These are phyloP conservation scores for Vigna nakashimae DNA, from an alignment of 306 rosid genomes.

Conservation along the genomic window DNA sequence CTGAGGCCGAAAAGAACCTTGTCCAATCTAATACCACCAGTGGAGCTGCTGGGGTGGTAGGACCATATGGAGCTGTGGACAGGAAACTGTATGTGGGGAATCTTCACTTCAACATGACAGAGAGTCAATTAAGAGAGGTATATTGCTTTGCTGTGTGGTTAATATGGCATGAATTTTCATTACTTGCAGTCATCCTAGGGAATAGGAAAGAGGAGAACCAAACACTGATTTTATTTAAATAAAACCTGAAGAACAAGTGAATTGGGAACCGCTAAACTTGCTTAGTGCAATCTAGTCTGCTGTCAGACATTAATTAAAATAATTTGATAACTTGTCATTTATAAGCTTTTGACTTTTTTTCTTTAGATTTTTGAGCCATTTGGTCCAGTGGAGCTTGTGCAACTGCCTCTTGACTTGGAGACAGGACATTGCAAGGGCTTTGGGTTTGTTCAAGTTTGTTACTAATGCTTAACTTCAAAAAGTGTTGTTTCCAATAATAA, in stretches of 20 bases:
- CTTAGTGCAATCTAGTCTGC: slow-evolving; percentile 12
- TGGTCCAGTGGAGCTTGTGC: slow-evolving; percentile 97
- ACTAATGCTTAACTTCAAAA: slow-evolving; percentile 13
- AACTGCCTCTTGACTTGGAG: slow-evolving; percentile 94
- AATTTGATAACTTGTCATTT: slow-evolving; percentile 14
- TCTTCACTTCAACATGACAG: slow-evolving; percentile 98
- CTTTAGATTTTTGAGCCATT: slow-evolving; percentile 93
- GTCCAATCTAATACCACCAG: slow-evolving; percentile 82
- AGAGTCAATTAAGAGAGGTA: slow-evolving; percentile 96
- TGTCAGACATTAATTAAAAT: slow-evolving; percentile 9
- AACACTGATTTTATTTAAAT: slow-evolving; percentile 4
- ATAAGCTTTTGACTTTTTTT: slow-evolving; percentile 32
- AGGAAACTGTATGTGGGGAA: slow-evolving; percentile 96
- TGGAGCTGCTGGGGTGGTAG: slow-evolving; percentile 71
- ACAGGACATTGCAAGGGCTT: slow-evolving; percentile 99
- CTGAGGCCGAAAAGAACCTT: slow-evolving; percentile 98
- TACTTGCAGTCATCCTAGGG: neutral
- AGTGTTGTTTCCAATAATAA: slow-evolving; percentile 10
- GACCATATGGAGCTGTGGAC: slow-evolving; percentile 97
- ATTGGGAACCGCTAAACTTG: slow-evolving; percentile 6
- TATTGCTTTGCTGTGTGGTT: slow-evolving; percentile 11
- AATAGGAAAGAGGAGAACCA: slow-evolving; percentile 9
- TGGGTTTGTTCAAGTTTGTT: slow-evolving; percentile 95
- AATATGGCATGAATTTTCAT: slow-evolving; percentile 11
- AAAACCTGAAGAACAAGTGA: neutral